phyloP scores from a whole-genome alignment of 2,329 filamentous ascomycete species.

The Penicillium verrucosum region DNA sequence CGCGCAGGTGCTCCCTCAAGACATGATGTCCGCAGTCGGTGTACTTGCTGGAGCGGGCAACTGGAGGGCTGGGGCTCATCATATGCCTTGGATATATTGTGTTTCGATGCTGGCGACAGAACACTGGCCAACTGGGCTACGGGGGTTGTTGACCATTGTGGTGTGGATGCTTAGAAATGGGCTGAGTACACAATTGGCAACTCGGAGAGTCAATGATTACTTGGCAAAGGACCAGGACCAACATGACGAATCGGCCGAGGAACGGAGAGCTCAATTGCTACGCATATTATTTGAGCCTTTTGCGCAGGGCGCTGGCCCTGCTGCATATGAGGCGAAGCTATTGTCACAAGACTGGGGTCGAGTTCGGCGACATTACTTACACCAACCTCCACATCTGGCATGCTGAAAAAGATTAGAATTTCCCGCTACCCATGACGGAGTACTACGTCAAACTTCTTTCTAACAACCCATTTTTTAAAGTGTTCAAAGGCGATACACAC shows the following conservation, averaged over 20 bases:
- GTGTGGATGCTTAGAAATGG: constrained; percentile 21
- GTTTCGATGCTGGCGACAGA: constrained; percentile 16
- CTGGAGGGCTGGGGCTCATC: constrained; percentile 33
- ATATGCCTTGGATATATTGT: constrained; percentile 29
- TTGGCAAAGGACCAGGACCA: constrained; percentile 17
- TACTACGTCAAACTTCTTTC: constrained; percentile 39
- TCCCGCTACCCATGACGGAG: constrained; percentile 33
- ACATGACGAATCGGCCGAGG: background rate
- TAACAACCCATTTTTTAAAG: constrained; percentile 29
- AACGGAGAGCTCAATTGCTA: constrained; percentile 15
- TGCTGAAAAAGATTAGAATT: constrained; percentile 29
- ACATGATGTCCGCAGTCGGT: constrained; percentile 36
- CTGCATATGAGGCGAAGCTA: constrained; percentile 28
- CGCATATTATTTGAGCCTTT: constrained; percentile 26
- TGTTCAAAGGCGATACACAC: constrained; percentile 32
- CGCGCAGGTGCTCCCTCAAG: constrained; percentile 32
- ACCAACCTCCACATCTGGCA: constrained; percentile 30
- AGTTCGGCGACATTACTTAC: constrained; percentile 26
- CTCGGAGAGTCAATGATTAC: constrained; percentile 23
- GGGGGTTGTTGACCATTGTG: constrained; percentile 12
- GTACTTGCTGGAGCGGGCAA: constrained; percentile 36
- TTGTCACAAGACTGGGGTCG: constrained; percentile 30
- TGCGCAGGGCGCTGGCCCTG: constrained; percentile 23
- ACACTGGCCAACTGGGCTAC: constrained; percentile 25
- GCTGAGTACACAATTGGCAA: constrained; percentile 15